Conservation (phyloP, 306 rosid species). For the Quercus variabilis region DNA sequence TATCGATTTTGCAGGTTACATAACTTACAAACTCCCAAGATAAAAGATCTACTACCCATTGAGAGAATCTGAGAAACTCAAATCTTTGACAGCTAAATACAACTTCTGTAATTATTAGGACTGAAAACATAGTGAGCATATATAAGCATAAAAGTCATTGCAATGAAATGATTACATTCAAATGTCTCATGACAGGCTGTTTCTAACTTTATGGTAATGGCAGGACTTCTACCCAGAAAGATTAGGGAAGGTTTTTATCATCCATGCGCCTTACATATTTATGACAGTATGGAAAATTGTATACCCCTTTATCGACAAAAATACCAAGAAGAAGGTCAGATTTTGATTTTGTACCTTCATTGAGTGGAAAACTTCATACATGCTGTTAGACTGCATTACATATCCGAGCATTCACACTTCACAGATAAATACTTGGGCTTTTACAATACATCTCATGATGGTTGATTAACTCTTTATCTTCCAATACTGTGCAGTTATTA, state of each 20-base stretch:
- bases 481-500: constrained; percentile 13
- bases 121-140: neutral
- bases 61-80: neutral
- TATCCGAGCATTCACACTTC: too few species aligned
- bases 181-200: neutral
- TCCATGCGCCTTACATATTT: constrained; percentile 52
- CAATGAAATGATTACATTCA: neutral
- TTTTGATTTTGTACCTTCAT: neutral
- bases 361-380: neutral
- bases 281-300: constrained; percentile 60
- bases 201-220: neutral
- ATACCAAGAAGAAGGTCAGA: constrained; percentile 31
- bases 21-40: neutral
- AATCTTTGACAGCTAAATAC: neutral
- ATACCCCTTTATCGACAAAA: constrained; percentile 53
- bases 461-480: neutral
- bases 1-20: constrained; percentile 55
- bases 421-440: too few species aligned
- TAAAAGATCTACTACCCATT: neutral
- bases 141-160: neutral
- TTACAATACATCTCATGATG: too few species aligned
- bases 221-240: constrained; percentile 66
- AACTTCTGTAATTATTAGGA: neutral
- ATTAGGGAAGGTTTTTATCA: constrained; percentile 49
- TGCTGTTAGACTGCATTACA: too few species aligned